Evolutionary conservation across 768 basidiomycete species (phyloP), one percentile per base, ranked within the genome.

Genomic region (Russula brevipes): DNA sequence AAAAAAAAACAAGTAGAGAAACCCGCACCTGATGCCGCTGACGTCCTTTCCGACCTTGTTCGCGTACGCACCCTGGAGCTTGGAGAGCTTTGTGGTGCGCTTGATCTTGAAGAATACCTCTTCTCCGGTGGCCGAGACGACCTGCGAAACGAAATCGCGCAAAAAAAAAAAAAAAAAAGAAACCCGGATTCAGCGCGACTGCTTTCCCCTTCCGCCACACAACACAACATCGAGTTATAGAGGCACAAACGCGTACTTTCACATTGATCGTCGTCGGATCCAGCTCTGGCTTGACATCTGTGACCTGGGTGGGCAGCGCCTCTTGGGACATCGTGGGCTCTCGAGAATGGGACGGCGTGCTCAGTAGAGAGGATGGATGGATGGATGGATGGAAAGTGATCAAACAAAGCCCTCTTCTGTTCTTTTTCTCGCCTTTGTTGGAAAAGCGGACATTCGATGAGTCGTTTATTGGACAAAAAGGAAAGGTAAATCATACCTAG

Each of bases 21-120:
- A 39, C 24, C 77, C 88, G 70, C 68, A 96, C 94, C 94, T 88
- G 71, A 97, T 94, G 71, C 86, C 89, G 67, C 72, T 68, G 19
- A 93, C 88, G 67, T 95, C 92, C 75, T 94, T 94, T 61, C 94
- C 94, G 16, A 96, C 92, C 72, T 94, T 94, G 73, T 80, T 85
- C 59, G 94, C 94, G 75, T 97, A 97, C 49, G 94, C 94, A 64
- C 85, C 89, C 73, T 94, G 91, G 31, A 96, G 83, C 79, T 96
- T 97, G 80, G 85, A 89, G 69, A 97, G 76, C 79, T 89, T 94
- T 49, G 94, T 95, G 75, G 82, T 89, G 71, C 88, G 85, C 78
- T 95, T 97, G 78, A 97, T 95, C 82, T 97, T 96, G 83, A 97
- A 97, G 77, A 89, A 96, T 33, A 96, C 91, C 73, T 95, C 93